Evolutionary conservation across 495 filamentous ascomycete genomes (phyloP).

Genomic region (Xylaria telfairii): DNA sequence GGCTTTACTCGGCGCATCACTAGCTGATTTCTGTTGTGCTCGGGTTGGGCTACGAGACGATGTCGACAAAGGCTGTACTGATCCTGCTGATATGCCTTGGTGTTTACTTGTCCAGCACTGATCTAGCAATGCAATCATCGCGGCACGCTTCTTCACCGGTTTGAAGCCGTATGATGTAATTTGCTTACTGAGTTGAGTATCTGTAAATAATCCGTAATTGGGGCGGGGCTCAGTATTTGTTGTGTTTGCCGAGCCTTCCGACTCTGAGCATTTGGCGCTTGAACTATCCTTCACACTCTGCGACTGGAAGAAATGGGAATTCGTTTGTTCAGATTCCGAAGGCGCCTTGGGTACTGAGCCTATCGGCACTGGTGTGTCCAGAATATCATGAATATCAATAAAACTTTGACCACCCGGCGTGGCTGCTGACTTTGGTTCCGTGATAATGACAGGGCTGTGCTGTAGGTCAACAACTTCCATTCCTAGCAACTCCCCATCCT

Average conservation of each 20-base stretch:
- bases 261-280: neutral
- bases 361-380: slow-evolving; percentile 29
- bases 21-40: slow-evolving; percentile 22
- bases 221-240: slow-evolving; percentile 52
- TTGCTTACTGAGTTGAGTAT: slow-evolving; percentile 66
- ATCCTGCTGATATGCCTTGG: slow-evolving; percentile 16
- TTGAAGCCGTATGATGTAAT: slow-evolving; percentile 76
- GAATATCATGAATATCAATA: slow-evolving; percentile 48
- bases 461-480: slow-evolving; percentile 63
- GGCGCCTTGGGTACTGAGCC: neutral
- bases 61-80: slow-evolving; percentile 35
- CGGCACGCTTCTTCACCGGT: slow-evolving; percentile 68
- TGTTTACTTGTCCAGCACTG: slow-evolving; percentile 71
- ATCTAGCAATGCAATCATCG: slow-evolving; percentile 74
- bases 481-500: slow-evolving; percentile 64
- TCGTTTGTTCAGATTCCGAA: neutral
- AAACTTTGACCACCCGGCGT: slow-evolving; percentile 30
- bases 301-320: slow-evolving; percentile 23
- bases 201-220: slow-evolving; percentile 68
- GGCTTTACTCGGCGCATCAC: neutral
- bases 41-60: slow-evolving; percentile 19
- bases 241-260: slow-evolving; percentile 3
- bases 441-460: slow-evolving; percentile 31
- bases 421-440: neutral
- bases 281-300: slow-evolving; percentile 31